Evolutionary conservation across 2,329 filamentous ascomycete species (phyloP).

Genomic region (Venturia pyrina): DNA sequence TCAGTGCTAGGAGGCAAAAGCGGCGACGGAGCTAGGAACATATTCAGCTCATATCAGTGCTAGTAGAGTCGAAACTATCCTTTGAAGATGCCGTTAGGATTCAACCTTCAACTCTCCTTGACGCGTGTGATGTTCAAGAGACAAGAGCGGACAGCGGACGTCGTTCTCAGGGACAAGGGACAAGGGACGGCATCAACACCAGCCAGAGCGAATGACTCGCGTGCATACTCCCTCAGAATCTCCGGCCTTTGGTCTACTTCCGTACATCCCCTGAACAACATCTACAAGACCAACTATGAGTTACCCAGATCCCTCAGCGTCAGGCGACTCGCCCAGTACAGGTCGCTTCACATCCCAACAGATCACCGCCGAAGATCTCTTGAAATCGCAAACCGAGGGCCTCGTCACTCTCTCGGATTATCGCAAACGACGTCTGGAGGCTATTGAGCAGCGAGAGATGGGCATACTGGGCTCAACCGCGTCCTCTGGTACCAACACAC

Average conservation of each 20-base stretch:
- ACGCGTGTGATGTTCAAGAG: neutral
- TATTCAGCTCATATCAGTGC: neutral
- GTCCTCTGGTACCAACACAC: conserved; percentile 42
- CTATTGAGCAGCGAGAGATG: conserved; percentile 79
- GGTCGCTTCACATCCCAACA: conserved; percentile 65
- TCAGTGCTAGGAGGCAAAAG: neutral
- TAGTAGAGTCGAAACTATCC: neutral
- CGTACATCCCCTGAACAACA: neutral
- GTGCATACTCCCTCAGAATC: neutral
- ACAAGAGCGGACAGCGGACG: neutral
- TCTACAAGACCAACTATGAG: neutral
- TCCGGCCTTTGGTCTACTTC: neutral
- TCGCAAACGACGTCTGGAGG: conserved; percentile 88
- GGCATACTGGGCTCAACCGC: conserved; percentile 29
- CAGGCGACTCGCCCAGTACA: conserved; percentile 34
- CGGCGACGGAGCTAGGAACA: neutral
- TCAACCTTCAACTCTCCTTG: neutral
- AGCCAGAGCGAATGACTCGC: neutral
- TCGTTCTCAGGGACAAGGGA: neutral
- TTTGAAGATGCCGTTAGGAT: neutral
- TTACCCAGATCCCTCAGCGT: conserved; percentile 15
- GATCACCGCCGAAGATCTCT: conserved; percentile 66
- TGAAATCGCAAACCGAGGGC: conserved; percentile 81
- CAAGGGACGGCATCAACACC: neutral
- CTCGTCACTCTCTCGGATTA: conserved; percentile 89